Percentiles rank a stretch among this genome's conserved stretches.
These are phyloP conservation scores for Euphorbia corollata DNA, from an alignment of 441 rosid genomes.

Conservation along the genomic window DNA sequence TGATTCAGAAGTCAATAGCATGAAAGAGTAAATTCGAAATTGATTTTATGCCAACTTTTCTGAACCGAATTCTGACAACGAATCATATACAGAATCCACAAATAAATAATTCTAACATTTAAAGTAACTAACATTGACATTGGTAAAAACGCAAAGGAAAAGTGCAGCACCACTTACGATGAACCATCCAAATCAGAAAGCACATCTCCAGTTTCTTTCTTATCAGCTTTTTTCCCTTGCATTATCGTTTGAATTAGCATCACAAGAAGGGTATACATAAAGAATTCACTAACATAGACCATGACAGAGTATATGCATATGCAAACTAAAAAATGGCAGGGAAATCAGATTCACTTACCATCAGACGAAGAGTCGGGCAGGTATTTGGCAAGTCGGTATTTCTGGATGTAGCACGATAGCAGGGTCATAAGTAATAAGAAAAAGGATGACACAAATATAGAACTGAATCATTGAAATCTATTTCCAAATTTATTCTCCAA, in stretches of 20 bases:
- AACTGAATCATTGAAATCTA: conserved; percentile 2
- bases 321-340: conserved; percentile 11
- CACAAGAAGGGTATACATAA: conserved; percentile 13
- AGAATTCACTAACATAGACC: neutral
- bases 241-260: conserved; percentile 20
- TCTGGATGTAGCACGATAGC: conserved; percentile 41
- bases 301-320: neutral
- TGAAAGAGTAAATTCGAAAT: neutral
- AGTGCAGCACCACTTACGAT: conserved; percentile 55
- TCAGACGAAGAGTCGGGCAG: conserved; percentile 92
- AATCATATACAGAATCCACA: neutral
- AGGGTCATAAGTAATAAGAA: conserved; percentile 16
- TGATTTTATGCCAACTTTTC: neutral
- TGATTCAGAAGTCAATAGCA: conserved; percentile 14
- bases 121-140: conserved; percentile 6
- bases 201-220: conserved; percentile 88
- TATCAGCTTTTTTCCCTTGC: conserved; percentile 79
- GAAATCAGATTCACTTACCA: conserved; percentile 41
- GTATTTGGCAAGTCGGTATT: conserved; percentile 95
- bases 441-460: conserved; percentile 1
- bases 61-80: neutral
- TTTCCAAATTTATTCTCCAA: neutral
- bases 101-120: neutral
- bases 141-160: conserved; percentile 10
- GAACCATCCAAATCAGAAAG: conserved; percentile 82